Percentiles rank a stretch among this genome's conserved stretches.
These are phyloP conservation scores for Dryas drummondii DNA, from an alignment of 306 rosid species.

Conservation along the genomic window DNA sequence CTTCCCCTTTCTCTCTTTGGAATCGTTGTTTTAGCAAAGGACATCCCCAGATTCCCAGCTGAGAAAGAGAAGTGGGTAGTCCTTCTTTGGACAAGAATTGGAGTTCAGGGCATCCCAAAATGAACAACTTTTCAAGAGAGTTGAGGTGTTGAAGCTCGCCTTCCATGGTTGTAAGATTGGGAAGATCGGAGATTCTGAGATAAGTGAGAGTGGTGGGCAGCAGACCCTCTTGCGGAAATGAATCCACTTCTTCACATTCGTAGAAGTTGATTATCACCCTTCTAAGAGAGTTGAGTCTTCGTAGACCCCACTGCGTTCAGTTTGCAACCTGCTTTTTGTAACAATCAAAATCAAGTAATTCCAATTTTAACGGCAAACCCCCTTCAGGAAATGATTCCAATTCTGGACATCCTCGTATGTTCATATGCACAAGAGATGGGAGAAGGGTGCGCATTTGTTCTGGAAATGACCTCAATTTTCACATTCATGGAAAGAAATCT, in stretches of 20 bases:
- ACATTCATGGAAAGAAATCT: neutral
- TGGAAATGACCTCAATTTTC: neutral
- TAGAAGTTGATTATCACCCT: neutral
- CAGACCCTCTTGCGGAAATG: conserved; percentile 12
- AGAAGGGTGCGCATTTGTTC: conserved; percentile 3
- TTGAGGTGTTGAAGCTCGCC: neutral
- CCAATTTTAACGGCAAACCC: neutral
- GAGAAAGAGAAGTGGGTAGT: neutral
- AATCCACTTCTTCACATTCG: neutral
- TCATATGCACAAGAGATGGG: neutral
- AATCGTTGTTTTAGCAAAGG: conserved; percentile 1
- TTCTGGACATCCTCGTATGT: neutral
- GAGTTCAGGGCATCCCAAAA: neutral
- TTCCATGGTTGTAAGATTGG: no score
- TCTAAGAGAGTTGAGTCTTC: neutral
- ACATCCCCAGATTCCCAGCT: neutral
- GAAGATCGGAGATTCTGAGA: neutral
- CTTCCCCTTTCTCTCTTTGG: neutral
- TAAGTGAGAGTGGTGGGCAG: neutral
- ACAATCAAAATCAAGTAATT: neutral
- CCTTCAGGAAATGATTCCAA: conserved; percentile 10
- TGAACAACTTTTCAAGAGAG: neutral
- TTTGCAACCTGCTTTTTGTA: neutral
- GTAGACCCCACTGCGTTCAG: neutral
- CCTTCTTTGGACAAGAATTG: neutral